These are phyloP conservation scores for Annulohypoxylon maeteangense DNA, from an alignment of 495 filamentous ascomycete genomes.

Conservation along the genomic window DNA sequence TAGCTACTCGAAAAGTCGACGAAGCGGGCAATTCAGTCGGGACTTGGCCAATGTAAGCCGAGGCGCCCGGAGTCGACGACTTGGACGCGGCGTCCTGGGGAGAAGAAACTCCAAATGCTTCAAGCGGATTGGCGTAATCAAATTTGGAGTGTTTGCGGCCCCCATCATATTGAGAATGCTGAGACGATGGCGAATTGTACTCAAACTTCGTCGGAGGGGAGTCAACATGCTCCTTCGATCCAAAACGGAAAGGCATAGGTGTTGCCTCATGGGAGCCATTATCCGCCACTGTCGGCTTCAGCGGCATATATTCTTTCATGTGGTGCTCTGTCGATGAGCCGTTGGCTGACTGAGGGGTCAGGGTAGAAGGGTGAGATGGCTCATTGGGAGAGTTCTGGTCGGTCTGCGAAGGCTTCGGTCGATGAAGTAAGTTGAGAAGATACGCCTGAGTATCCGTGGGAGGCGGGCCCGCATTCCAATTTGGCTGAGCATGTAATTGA, in stretches of 20 bases:
- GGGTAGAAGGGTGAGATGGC: slow-evolving; percentile 51
- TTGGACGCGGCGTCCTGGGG: slow-evolving; percentile 55
- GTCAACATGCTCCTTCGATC: slow-evolving; percentile 45
- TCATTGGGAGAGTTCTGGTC: slow-evolving; percentile 54
- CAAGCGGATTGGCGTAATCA: slow-evolving; percentile 49
- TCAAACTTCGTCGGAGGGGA: slow-evolving; percentile 52
- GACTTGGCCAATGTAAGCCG: slow-evolving; percentile 36
- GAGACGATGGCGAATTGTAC: slow-evolving; percentile 50
- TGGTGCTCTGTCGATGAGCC: slow-evolving; percentile 42
- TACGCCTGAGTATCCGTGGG: slow-evolving; percentile 61
- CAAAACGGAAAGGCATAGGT: slow-evolving; percentile 50
- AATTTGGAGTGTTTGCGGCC: slow-evolving; percentile 39
- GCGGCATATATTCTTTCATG: slow-evolving; percentile 32
- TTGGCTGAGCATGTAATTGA: slow-evolving; percentile 34
- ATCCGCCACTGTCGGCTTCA: slow-evolving; percentile 30
- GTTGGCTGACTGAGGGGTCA: slow-evolving; percentile 53
- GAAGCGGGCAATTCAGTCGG: slow-evolving; percentile 42
- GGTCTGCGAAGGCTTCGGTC: slow-evolving; percentile 64
- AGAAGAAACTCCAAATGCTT: slow-evolving; percentile 47
- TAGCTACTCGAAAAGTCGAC: slow-evolving; percentile 50
- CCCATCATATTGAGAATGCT: slow-evolving; percentile 50
- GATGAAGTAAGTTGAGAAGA: slow-evolving; percentile 63
- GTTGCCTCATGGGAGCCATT: slow-evolving; percentile 36
- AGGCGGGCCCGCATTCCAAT: slow-evolving; percentile 57
- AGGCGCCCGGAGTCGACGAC: slow-evolving; percentile 54